Percentiles rank a stretch among this genome's conserved stretches.
These are phyloP conservation scores for Canna indica DNA, from an alignment of 176 grass and related monocot species.

Conservation along the genomic window DNA sequence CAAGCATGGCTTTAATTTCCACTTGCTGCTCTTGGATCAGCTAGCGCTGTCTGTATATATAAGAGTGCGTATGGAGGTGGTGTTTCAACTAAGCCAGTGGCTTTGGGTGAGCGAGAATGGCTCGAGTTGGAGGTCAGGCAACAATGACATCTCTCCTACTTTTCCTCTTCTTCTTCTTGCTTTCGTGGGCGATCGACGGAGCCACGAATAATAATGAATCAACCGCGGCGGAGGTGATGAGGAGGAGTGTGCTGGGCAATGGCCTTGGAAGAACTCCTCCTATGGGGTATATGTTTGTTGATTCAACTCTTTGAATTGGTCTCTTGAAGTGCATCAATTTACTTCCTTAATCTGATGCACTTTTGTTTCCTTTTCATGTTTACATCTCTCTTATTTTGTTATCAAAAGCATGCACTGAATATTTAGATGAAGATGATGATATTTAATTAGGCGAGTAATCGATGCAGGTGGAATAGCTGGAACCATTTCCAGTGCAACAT, in stretches of 20 bases:
- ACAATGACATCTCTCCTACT: background rate
- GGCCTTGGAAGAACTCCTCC: constrained; percentile 67
- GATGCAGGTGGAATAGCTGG: constrained; percentile 89
- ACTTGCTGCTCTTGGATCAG: background rate
- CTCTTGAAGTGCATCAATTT: no score
- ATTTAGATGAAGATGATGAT: background rate
- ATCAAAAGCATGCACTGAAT: background rate
- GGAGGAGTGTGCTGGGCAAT: constrained; percentile 39
- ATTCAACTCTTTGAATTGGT: no score
- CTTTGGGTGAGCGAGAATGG: background rate
- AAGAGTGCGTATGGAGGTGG: background rate
- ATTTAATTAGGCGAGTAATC: background rate
- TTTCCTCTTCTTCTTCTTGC: background rate
- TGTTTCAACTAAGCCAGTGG: background rate
- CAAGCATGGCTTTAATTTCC: background rate
- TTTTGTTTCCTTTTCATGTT: background rate
- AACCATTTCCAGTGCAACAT: constrained; percentile 73
- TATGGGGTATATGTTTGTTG: constrained; percentile 62
- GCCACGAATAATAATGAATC: no score
- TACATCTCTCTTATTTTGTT: background rate
- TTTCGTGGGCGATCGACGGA: constrained; percentile 28
- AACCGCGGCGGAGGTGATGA: background rate
- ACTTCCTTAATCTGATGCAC: background rate
- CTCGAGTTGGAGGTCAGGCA: background rate
- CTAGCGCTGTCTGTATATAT: background rate